Percentiles rank a stretch among this genome's conserved stretches.
Conservation (phyloP, 73 alveolate species). For the Paramecium biaurelia region DNA sequence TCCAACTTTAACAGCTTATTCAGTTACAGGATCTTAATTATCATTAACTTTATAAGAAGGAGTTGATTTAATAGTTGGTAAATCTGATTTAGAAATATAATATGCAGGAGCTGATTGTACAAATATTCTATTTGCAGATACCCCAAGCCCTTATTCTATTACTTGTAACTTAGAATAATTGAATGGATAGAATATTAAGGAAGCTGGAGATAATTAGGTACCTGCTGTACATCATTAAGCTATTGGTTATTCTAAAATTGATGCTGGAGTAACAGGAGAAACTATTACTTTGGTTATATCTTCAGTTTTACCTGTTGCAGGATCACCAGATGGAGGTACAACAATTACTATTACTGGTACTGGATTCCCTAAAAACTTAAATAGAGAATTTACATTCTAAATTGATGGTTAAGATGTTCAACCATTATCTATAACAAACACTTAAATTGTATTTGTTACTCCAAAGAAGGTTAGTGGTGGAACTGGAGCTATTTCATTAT, state of each 20-base stretch:
- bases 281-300: background rate
- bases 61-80: background rate
- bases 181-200: background rate
- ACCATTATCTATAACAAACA: background rate
- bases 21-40: background rate
- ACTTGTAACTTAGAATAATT: slow-evolving; percentile 1
- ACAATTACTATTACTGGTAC: background rate
- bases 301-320: background rate
- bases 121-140: background rate
- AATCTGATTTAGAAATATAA: background rate
- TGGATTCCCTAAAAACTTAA: slow-evolving; percentile 33
- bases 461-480: background rate
- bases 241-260: background rate
- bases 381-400: background rate
- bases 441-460: background rate
- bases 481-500: background rate
- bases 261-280: background rate
- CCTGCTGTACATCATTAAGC: background rate
- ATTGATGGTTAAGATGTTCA: background rate
- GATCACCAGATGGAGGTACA: slow-evolving; percentile 10
- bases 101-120: slow-evolving; percentile 38
- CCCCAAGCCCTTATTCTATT: background rate
- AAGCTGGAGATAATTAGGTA: slow-evolving; percentile 21
- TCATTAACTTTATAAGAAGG: background rate
- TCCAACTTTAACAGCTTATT: background rate